A percentile compares a stretch with the other conserved stretches of the same genome.
phyloP scores from a whole-genome alignment of 768 basidiomycete species.

The Panellus pusillus region DNA sequence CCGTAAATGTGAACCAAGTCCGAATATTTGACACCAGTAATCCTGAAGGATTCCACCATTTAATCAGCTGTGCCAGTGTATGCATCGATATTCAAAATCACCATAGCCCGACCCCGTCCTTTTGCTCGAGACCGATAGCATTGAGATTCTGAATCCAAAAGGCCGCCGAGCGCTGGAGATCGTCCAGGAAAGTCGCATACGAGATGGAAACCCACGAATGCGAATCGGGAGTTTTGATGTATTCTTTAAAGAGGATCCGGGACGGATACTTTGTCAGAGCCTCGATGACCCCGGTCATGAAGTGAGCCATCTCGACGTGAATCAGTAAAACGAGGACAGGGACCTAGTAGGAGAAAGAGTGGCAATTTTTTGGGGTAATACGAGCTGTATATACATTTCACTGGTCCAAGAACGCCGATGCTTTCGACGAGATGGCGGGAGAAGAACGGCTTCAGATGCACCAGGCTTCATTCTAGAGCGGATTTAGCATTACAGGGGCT shows the following conservation, averaged over 20 bases:
- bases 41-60: neutral
- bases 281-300: neutral
- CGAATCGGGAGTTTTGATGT: neutral
- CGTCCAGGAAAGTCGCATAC: neutral
- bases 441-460: too few species aligned
- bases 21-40: conserved; percentile 25
- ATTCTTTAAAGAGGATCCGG: conserved; percentile 5
- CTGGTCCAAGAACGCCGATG: too few species aligned
- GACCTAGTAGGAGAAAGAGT: too few species aligned
- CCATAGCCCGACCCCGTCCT: conserved; percentile 8
- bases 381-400: too few species aligned
- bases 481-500: too few species aligned
- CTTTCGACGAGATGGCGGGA: too few species aligned
- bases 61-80: too few species aligned
- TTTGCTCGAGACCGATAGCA: neutral
- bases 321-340: too few species aligned
- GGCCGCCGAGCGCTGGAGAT: conserved; percentile 7
- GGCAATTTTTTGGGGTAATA: too few species aligned
- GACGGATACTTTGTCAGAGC: conserved; percentile 3
- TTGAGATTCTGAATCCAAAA: conserved; percentile 2
- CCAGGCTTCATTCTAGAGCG: too few species aligned
- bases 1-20: conserved; percentile 26
- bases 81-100: neutral
- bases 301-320: conserved; percentile 3
- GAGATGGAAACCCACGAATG: conserved; percentile 4